phyloP scores from a whole-genome alignment of 257 asterid genomes.

The Datura wrightii region DNA sequence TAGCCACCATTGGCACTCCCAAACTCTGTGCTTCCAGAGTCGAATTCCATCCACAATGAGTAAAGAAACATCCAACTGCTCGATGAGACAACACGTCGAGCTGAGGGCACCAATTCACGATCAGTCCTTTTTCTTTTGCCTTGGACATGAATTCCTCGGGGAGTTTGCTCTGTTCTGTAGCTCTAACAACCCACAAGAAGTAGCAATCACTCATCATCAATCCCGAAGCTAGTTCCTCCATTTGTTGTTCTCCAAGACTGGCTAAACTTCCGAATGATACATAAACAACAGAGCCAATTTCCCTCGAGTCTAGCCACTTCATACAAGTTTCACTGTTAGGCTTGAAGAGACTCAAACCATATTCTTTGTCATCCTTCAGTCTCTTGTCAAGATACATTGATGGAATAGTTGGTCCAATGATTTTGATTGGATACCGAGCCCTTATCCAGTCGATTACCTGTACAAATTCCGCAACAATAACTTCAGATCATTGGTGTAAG shows the following conservation, averaged over 20 bases:
- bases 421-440: not conserved
- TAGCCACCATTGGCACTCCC: not conserved
- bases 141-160: constrained; percentile 31
- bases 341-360: not conserved
- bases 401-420: not conserved
- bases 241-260: constrained; percentile 35
- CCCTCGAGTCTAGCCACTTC: constrained; percentile 35
- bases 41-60: constrained; percentile 38
- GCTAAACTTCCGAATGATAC: not conserved
- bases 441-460: not conserved
- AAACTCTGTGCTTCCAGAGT: not conserved
- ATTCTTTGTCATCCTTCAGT: not conserved
- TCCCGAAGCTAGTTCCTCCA: constrained; percentile 38
- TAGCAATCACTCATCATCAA: constrained; percentile 28
- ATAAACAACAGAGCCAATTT: not conserved
- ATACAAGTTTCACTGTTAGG: constrained; percentile 26
- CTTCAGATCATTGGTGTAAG: too few species aligned
- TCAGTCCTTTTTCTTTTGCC: constrained; percentile 32
- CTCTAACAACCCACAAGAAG: not conserved
- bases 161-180: constrained; percentile 40
- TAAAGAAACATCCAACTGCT: constrained; percentile 41
- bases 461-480: too few species aligned
- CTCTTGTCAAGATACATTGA: not conserved
- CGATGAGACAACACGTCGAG: constrained; percentile 41
- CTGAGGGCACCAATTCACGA: constrained; percentile 45